Evolutionary conservation across 257 asterid species (phyloP).

Genomic region (Prunella vulgaris): DNA sequence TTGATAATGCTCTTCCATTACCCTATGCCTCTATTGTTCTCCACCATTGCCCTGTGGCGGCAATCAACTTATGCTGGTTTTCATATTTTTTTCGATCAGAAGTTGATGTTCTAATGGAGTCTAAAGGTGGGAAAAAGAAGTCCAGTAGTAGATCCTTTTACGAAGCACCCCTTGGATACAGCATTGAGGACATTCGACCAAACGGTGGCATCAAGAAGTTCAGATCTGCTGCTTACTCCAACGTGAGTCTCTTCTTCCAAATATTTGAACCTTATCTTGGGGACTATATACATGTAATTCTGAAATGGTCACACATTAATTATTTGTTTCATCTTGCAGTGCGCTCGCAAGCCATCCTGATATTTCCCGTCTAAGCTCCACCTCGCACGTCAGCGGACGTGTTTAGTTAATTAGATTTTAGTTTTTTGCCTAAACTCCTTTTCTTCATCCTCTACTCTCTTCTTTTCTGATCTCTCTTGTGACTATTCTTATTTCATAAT

Average conservation of each 20-base stretch:
- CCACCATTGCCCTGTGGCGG: neutral
- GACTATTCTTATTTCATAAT: constrained; percentile 29
- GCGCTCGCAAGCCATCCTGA: constrained; percentile 99
- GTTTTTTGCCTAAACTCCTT: constrained; percentile 48
- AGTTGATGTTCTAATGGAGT: constrained; percentile 84
- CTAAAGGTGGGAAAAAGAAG: constrained; percentile 87
- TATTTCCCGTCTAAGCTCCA: constrained; percentile 18
- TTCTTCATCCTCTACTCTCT: constrained; percentile 47
- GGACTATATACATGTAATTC: neutral
- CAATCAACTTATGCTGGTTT: neutral
- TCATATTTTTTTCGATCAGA: constrained; percentile 23
- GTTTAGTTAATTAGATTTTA: constrained; percentile 24
- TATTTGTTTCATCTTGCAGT: constrained; percentile 42
- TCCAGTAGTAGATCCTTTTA: constrained; percentile 67
- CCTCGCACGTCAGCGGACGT: constrained; percentile 51
- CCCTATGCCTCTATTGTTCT: neutral
- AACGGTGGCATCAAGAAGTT: constrained; percentile 93
- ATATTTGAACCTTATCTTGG: too few relatives aligned
- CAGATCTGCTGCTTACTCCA: constrained; percentile 98
- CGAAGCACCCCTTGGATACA: constrained; percentile 93
- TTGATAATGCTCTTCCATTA: neutral
- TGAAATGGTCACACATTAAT: neutral
- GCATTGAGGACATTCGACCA: constrained; percentile 92
- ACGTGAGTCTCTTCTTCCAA: constrained; percentile 43
- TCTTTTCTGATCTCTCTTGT: constrained; percentile 21